Percentiles rank a stretch among this genome's conserved stretches.
Conservation (phyloP, 106 monocot species). For the Hemerocallis citrina region DNA sequence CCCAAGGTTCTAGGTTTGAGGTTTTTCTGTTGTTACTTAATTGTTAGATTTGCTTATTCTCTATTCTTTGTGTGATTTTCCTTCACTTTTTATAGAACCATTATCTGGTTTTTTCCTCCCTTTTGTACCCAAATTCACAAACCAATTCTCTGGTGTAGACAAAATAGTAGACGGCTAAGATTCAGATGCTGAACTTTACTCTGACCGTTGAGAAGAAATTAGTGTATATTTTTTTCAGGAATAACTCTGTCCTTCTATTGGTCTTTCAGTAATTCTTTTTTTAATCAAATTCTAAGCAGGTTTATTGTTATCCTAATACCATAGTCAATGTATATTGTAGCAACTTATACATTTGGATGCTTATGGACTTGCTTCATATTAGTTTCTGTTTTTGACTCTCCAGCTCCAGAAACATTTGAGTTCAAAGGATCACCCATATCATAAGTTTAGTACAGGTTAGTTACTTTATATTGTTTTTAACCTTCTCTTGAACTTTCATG, state of each 20-base stretch:
- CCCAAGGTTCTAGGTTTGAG: too few relatives aligned
- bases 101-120: background rate
- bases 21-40: too few relatives aligned
- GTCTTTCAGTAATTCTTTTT: too few relatives aligned
- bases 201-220: too few relatives aligned
- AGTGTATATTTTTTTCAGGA: too few relatives aligned
- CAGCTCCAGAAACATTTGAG: slow-evolving; percentile 94
- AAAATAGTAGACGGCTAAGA: background rate
- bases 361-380: background rate
- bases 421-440: slow-evolving; percentile 84
- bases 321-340: background rate
- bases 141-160: background rate
- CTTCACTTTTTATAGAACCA: background rate
- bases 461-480: background rate
- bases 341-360: background rate
- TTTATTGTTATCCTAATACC: background rate
- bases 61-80: slow-evolving; percentile 1
- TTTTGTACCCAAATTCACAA: background rate
- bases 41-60: too few relatives aligned
- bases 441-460: slow-evolving; percentile 87
- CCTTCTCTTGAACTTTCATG: too few relatives aligned
- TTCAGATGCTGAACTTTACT: background rate
- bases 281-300: too few relatives aligned
- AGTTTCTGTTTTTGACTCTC: slow-evolving; percentile 5
- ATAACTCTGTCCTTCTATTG: too few relatives aligned